A percentile compares a stretch with the other conserved stretches of the same genome.
These are phyloP conservation scores for Elasticomyces elasticus DNA, from an alignment of 495 filamentous ascomycete species.

Conservation along the genomic window DNA sequence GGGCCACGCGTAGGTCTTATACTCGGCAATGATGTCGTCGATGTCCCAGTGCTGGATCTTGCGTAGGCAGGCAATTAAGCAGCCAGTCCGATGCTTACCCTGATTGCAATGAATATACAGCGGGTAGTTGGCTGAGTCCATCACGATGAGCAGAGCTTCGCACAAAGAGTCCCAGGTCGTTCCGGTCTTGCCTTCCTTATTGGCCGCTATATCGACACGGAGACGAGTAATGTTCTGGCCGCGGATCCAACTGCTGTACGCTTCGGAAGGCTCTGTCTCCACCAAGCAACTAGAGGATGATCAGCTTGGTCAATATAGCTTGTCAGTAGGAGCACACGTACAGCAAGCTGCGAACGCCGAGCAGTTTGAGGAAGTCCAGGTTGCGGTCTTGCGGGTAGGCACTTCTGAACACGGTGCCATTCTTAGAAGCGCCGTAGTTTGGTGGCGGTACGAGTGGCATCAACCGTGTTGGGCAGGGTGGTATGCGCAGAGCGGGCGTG, in stretches of 20 bases:
- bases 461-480: conserved; percentile 20
- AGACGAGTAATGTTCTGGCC: conserved; percentile 54
- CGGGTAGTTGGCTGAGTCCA: conserved; percentile 59
- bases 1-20: conserved; percentile 52
- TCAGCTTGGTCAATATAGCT: conserved; percentile 6
- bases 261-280: conserved; percentile 49
- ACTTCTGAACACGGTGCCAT: conserved; percentile 60
- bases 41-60: conserved; percentile 52
- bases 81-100: conserved; percentile 82
- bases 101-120: conserved; percentile 83
- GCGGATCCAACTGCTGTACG: conserved; percentile 50
- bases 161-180: conserved; percentile 53
- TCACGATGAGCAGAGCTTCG: conserved; percentile 51
- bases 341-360: conserved; percentile 67
- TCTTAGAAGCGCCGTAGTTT: conserved; percentile 58
- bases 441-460: conserved; percentile 35
- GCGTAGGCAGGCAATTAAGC: conserved; percentile 62
- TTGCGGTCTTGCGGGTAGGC: conserved; percentile 58
- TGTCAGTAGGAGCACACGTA: conserved; percentile 33
- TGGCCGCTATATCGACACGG: conserved; percentile 62
- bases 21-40: conserved; percentile 52
- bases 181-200: conserved; percentile 49
- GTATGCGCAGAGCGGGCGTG: conserved; percentile 6
- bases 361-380: conserved; percentile 49
- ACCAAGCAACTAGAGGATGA: conserved; percentile 56